Conservation (phyloP, 495 filamentous ascomycete genomes). For the Pyrenula massariospora region DNA sequence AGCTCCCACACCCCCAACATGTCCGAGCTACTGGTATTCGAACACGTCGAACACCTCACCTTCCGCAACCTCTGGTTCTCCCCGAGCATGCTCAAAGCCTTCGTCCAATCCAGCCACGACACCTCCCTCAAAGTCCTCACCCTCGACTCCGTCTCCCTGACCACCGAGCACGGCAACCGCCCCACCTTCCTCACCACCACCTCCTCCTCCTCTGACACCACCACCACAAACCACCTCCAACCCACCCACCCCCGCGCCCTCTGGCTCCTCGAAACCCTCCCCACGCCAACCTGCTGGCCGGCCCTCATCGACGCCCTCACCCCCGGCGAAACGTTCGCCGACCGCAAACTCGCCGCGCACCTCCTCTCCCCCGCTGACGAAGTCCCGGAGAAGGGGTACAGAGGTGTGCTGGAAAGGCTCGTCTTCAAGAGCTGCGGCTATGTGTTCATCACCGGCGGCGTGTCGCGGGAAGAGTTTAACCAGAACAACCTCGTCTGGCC, state of each 20-base stretch:
- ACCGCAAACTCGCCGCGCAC: background rate
- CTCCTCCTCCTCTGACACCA: background rate
- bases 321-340: conserved; percentile 18
- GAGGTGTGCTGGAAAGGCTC: conserved; percentile 13
- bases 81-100: conserved; percentile 23
- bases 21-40: conserved; percentile 29
- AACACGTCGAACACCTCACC: conserved; percentile 38
- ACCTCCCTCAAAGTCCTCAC: conserved; percentile 19
- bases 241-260: background rate
- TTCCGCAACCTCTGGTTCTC: conserved; percentile 44
- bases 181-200: background rate
- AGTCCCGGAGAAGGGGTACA: background rate
- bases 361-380: background rate
- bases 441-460: conserved; percentile 11
- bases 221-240: background rate
- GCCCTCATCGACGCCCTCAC: conserved; percentile 27
- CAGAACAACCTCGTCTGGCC: conserved; percentile 6
- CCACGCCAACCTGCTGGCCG: conserved; percentile 21
- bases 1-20: conserved; percentile 5
- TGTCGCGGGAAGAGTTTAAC: conserved; percentile 2
- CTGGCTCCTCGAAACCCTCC: conserved; percentile 4
- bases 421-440: conserved; percentile 35
- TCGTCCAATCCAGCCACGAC: conserved; percentile 11
- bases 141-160: conserved; percentile 34
- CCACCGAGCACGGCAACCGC: conserved; percentile 6